Evolutionary conservation across 768 basidiomycete species (phyloP), one percentile per base, ranked within the genome.

Genomic region (Collybia sordida): DNA sequence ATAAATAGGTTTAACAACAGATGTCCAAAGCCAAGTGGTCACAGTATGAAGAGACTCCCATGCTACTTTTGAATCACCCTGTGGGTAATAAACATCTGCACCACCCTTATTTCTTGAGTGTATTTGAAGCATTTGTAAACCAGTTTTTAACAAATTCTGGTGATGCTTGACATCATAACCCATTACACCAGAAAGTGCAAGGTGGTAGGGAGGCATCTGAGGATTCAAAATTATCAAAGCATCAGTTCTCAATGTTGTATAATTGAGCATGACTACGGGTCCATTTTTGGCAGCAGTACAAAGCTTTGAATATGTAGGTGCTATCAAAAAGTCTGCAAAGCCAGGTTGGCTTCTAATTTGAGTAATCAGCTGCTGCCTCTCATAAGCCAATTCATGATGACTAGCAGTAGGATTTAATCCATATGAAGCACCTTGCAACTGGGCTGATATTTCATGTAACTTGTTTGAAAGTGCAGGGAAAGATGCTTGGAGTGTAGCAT

Each of bases 221-320:
- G 49, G 53, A 28, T 44, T 15, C 9, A 52, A 25, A 31, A 64
- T 45, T 21, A 58, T 55, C 23, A 27, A 31, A 11, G 61, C 63
- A 55, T 64, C 63, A 48, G 57, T 62, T n/a, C 48, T 48, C 18
- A 3, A 17, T n/a, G 35, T 45, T 45, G 53, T 35, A 42, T 58
- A 36, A 45, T 66, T 61, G 22, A 64, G 36, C 17, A 60, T 27
- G 6, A 61, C 42, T 22, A 66, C 47, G 14, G 46, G 53, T 25
- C 60, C 59, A 52, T 47, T 23, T 21, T 27, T 9, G 11, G 58
- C 42, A 28, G 22, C 40, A 21, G 17, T 9, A 36, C n/a, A 14
- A 21, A 45, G 21, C 17, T 36, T 12, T 31, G 49, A 50, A 34
- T 37, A 38, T 24, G 22, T 23, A 28, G 28, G 21, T 24, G 42